Evolutionary conservation across 2,329 filamentous ascomycete genomes (phyloP), one percentile per base, ranked within the genome.

Genomic region (Delphinella strobiligena): DNA sequence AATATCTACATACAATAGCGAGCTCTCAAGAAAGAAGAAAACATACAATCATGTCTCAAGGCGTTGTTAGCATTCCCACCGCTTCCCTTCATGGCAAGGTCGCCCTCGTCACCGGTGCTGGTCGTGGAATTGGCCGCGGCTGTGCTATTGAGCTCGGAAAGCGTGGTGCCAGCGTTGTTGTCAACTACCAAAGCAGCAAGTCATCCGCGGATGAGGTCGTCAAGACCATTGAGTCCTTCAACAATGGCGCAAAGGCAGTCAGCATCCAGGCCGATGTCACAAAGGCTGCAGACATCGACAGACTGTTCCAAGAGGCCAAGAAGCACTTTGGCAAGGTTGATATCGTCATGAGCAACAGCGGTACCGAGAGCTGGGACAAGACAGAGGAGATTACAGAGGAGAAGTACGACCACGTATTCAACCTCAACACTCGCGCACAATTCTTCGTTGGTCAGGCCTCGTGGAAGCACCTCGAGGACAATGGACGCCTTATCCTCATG

Each of bases 391-490:
- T 82, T 43, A 68, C 74, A 4, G 74, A 78, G 56, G 78, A 82
- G 63, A 78, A 81, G 61, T 82, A 75, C 55, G 78, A 83, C 58
- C 75, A 78, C 45, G 77, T 82, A 48, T 80, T 82, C 66, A 68
- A 66, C 62, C 61, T 82, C 56, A 82, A 82, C 61, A 72, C 78
- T 5, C 66, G 76, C 7, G 78, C 77, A 34, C 78, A 85, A 61
- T 85, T 85, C 68, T 85, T 86, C 59, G 80, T 86, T 38, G 81
- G 80, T 15, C 79, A 84, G 63, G 76, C 82, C 42, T 82, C 75
- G 5, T 80, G 81, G 61, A 79, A 79, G 63, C 67, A 83, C 62
- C 71, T 83, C 47, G 70, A 78, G 54, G 67, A 73, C 33, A 78
- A 81, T 42, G 82, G 82, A 22, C 71, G 82, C 34, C 72, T 88